Evolutionary conservation across 306 rosid genomes (phyloP).

Genomic region (Calophaca sinica): DNA sequence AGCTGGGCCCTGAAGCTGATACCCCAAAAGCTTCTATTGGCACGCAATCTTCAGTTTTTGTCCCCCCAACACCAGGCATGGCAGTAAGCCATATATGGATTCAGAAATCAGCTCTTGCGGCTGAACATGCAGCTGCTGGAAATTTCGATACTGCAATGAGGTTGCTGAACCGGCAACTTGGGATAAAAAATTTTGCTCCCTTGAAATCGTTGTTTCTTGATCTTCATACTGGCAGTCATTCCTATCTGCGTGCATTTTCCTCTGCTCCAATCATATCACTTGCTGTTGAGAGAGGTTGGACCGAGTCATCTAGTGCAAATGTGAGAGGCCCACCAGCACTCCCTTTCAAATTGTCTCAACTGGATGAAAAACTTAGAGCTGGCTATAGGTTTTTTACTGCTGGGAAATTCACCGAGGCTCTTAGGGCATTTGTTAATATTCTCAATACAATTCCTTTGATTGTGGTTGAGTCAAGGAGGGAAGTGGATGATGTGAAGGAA

Average conservation of each 20-base stretch:
- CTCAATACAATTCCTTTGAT: slow-evolving; percentile 87
- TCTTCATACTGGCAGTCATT: slow-evolving; percentile 81
- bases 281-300: slow-evolving; percentile 94
- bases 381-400: slow-evolving; percentile 85
- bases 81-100: slow-evolving; percentile 89
- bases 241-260: slow-evolving; percentile 79
- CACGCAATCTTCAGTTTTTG: slow-evolving; percentile 67
- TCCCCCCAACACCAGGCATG: slow-evolving; percentile 91
- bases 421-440: slow-evolving; percentile 64
- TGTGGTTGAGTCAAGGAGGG: slow-evolving; percentile 94
- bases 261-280: slow-evolving; percentile 78
- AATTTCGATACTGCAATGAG: slow-evolving; percentile 95
- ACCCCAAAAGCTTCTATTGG: slow-evolving; percentile 72
- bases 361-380: slow-evolving; percentile 89
- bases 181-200: slow-evolving; percentile 78
- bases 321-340: slow-evolving; percentile 84
- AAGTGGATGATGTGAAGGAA: slow-evolving; percentile 95
- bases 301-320: slow-evolving; percentile 73
- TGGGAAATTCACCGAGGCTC: slow-evolving; percentile 83
- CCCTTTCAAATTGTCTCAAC: slow-evolving; percentile 71
- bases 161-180: slow-evolving; percentile 87
- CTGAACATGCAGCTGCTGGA: slow-evolving; percentile 98
- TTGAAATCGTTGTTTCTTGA: slow-evolving; percentile 81
- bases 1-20: slow-evolving; percentile 79
- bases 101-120: slow-evolving; percentile 92